A percentile compares a stretch with the other conserved stretches of the same genome.
phyloP scores from a whole-genome alignment of 1,284 basidiomycete genomes.

The Moesziomyces globuligerus region DNA sequence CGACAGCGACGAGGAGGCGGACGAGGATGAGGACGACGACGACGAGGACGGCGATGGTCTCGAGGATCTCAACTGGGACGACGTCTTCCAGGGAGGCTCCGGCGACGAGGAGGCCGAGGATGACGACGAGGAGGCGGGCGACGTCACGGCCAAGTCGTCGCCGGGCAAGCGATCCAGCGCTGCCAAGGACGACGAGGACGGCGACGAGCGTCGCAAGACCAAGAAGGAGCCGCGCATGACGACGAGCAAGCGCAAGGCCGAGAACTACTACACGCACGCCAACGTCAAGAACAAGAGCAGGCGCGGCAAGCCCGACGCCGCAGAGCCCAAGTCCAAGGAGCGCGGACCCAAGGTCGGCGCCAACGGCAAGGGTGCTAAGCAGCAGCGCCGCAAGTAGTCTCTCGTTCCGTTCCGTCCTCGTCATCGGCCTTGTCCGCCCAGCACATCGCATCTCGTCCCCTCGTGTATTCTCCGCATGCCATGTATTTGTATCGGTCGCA shows the following conservation, averaged over 20 bases:
- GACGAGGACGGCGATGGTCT: constrained; percentile 56
- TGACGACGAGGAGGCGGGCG: constrained; percentile 55
- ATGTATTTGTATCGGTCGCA: neutral
- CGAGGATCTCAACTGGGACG: constrained; percentile 84
- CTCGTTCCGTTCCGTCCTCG: neutral
- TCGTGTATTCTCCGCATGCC: constrained; percentile 4
- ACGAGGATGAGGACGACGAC: constrained; percentile 61
- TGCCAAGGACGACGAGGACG: constrained; percentile 54
- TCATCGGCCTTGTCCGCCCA: constrained; percentile 1
- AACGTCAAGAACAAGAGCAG: constrained; percentile 68
- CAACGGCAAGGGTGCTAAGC: constrained; percentile 54
- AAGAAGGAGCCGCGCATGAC: constrained; percentile 61
- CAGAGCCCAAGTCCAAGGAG: constrained; percentile 49
- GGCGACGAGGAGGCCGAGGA: constrained; percentile 24
- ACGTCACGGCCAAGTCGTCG: constrained; percentile 47
- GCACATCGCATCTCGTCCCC: constrained; percentile 2
- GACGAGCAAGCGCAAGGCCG: constrained; percentile 76
- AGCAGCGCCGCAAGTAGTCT: constrained; percentile 31
- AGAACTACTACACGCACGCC: constrained; percentile 81
- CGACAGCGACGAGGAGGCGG: constrained; percentile 49
- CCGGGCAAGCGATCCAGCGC: constrained; percentile 49
- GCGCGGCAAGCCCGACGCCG: constrained; percentile 67
- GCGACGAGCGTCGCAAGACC: constrained; percentile 38
- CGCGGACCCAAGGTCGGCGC: constrained; percentile 57
- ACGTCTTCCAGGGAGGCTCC: constrained; percentile 73